These are phyloP conservation scores for Gossypium stocksii DNA, from an alignment of 345 rosid genomes.

Conservation along the genomic window DNA sequence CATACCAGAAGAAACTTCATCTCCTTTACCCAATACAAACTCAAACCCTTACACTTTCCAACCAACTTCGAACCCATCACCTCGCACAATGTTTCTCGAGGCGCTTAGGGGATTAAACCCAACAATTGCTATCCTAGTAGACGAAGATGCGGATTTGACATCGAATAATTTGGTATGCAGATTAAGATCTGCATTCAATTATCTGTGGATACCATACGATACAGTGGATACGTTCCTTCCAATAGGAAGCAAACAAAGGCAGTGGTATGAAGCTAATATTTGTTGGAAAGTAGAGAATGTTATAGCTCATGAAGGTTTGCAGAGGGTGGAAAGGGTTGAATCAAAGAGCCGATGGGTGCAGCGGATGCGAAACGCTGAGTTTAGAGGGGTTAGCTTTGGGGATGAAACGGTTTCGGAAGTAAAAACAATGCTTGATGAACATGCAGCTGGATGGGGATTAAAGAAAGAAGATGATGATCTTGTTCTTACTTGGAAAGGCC, in stretches of 20 bases:
- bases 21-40: slow-evolving; percentile 15
- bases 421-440: slow-evolving; percentile 77
- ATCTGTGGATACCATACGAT: slow-evolving; percentile 92
- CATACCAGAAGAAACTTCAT: slow-evolving; percentile 62
- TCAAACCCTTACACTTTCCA: slow-evolving; percentile 20
- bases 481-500: slow-evolving; percentile 90
- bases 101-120: slow-evolving; percentile 63
- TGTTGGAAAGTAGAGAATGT: slow-evolving; percentile 90
- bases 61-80: slow-evolving; percentile 31
- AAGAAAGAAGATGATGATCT: slow-evolving; percentile 79
- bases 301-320: slow-evolving; percentile 62
- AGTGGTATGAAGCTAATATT: slow-evolving; percentile 74
- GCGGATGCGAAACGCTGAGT: slow-evolving; percentile 61
- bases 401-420: slow-evolving; percentile 60
- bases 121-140: slow-evolving; percentile 57
- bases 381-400: slow-evolving; percentile 43
- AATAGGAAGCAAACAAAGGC: slow-evolving; percentile 63
- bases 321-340: slow-evolving; percentile 76
- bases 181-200: slow-evolving; percentile 63
- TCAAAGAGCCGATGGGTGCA: slow-evolving; percentile 66
- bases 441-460: slow-evolving; percentile 90
- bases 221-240: slow-evolving; percentile 69
- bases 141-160: slow-evolving; percentile 82
- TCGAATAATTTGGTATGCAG: slow-evolving; percentile 53
- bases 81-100: slow-evolving; percentile 50